Percentiles rank a stretch among this genome's conserved stretches.
These are phyloP conservation scores for Pochonia chlamydosporia DNA, from an alignment of 2,329 filamentous ascomycete species.

Conservation along the genomic window DNA sequence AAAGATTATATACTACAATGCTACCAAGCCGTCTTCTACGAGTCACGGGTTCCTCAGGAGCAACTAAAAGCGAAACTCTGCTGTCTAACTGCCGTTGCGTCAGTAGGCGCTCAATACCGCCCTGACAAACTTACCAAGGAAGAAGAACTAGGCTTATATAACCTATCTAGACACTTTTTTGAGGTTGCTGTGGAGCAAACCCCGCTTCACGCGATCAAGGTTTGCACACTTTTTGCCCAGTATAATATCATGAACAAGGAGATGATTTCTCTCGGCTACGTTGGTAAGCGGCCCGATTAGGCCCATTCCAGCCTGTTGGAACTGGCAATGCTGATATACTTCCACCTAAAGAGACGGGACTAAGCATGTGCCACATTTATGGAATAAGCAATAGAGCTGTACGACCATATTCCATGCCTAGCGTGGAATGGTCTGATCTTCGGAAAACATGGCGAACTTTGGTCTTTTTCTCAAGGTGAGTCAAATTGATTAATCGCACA, in stretches of 20 bases:
- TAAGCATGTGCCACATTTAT: slow-evolving; percentile 1
- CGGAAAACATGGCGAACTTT: slow-evolving; percentile 9
- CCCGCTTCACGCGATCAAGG: slow-evolving; percentile 8
- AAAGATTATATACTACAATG: background rate
- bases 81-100: slow-evolving; percentile 5
- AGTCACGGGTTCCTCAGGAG: background rate
- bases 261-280: slow-evolving; percentile 8
- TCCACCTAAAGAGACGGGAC: slow-evolving; percentile 2
- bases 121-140: slow-evolving; percentile 1
- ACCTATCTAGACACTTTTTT: slow-evolving; percentile 7
- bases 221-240: slow-evolving; percentile 9
- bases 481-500: background rate
- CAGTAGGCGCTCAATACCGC: slow-evolving; percentile 9
- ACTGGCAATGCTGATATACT: no score
- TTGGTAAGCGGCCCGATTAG: no score
- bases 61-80: slow-evolving; percentile 4
- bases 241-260: slow-evolving; percentile 12
- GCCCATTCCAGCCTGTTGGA: no score
- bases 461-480: slow-evolving; percentile 10
- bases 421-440: slow-evolving; percentile 4
- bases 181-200: slow-evolving; percentile 7
- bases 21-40: background rate
- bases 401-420: background rate
- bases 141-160: slow-evolving; percentile 6
- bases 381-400: background rate